A percentile compares a stretch with the other conserved stretches of the same genome.
These are phyloP conservation scores for Epichloe scottii DNA, from an alignment of 2,329 filamentous ascomycete genomes.

Conservation along the genomic window DNA sequence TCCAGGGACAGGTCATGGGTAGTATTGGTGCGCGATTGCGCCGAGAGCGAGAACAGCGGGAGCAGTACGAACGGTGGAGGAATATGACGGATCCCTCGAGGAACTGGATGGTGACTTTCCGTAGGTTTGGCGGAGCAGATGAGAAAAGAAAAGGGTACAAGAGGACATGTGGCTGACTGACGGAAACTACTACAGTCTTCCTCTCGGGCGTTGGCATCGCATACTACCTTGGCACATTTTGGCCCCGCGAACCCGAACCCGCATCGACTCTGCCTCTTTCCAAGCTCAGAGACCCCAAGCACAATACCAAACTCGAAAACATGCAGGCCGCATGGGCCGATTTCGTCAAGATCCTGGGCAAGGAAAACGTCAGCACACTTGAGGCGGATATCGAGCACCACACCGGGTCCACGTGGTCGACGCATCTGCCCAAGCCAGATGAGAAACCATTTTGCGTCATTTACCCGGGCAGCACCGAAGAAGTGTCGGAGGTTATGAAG, in stretches of 20 bases:
- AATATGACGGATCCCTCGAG: constrained; percentile 27
- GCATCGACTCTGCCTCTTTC: constrained; percentile 47
- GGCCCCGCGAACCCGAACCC: constrained; percentile 35
- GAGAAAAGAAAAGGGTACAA: neutral
- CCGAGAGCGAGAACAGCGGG: constrained; percentile 41
- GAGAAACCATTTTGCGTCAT: constrained; percentile 57
- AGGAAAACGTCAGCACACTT: constrained; percentile 51
- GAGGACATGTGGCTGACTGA: constrained; percentile 3
- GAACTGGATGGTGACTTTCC: constrained; percentile 41
- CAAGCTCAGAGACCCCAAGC: constrained; percentile 35
- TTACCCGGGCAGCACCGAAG: constrained; percentile 64
- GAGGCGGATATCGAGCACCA: constrained; percentile 43
- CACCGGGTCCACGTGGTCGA: constrained; percentile 50
- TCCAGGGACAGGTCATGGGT: constrained; percentile 48
- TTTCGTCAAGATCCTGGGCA: constrained; percentile 50
- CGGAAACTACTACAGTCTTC: constrained; percentile 28
- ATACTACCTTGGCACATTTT: constrained; percentile 48
- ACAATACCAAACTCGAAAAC: constrained; percentile 48
- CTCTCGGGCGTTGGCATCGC: constrained; percentile 37
- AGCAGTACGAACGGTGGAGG: constrained; percentile 33
- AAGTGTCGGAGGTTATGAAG: constrained; percentile 81
- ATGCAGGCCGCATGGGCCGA: constrained; percentile 60
- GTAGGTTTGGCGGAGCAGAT: constrained; percentile 22
- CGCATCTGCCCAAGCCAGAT: constrained; percentile 35
- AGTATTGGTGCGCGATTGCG: constrained; percentile 42